These are phyloP conservation scores for Syncephalis plumigaleata DNA, from an alignment of 371 early-diverging fungal genomes.

Conservation along the genomic window DNA sequence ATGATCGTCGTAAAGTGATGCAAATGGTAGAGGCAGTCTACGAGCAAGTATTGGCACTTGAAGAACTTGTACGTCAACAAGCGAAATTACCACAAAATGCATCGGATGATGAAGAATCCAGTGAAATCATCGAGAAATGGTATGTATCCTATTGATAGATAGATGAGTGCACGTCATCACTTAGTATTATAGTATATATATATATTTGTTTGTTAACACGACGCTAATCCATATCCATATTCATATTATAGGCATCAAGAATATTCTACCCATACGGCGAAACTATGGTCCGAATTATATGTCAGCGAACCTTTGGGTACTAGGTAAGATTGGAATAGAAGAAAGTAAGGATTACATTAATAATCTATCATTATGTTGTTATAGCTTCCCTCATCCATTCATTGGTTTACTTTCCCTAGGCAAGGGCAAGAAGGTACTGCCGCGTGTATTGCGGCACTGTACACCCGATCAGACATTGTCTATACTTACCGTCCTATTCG, in stretches of 20 bases:
- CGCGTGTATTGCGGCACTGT: conserved; percentile 65
- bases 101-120: conserved; percentile 25
- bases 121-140: conserved; percentile 30
- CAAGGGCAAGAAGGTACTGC: conserved; percentile 76
- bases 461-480: conserved; percentile 57
- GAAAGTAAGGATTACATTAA: not conserved
- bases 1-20: conserved; percentile 39
- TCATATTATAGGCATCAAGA: conserved; percentile 26
- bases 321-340: too few relatives aligned
- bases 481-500: conserved; percentile 54
- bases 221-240: too few relatives aligned
- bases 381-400: conserved; percentile 34
- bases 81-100: conserved; percentile 12
- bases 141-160: conserved; percentile 6
- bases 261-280: conserved; percentile 25
- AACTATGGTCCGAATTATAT: conserved; percentile 42
- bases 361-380: too few relatives aligned
- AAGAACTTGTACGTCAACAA: conserved; percentile 52
- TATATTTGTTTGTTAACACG: too few relatives aligned
- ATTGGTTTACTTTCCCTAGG: conserved; percentile 46
- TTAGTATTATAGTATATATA: too few relatives aligned
- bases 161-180: too few relatives aligned
- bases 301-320: conserved; percentile 33
- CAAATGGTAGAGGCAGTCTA: conserved; percentile 65
- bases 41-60: conserved; percentile 50